phyloP scores from a whole-genome alignment of 169 alveolate genomes.

The Plasmodium vinckei region DNA sequence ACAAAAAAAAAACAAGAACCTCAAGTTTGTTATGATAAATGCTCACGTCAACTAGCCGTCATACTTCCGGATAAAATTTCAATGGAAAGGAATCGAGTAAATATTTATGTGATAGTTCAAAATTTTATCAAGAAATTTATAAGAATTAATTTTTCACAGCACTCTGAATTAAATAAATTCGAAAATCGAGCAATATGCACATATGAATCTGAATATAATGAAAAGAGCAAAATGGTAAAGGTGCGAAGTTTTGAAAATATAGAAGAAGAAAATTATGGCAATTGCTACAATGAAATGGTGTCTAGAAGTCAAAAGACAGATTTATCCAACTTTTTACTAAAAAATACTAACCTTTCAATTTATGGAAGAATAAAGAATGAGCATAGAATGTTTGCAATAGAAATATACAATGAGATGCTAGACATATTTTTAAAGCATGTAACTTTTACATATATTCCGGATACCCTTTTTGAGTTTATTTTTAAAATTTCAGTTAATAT shows the following conservation, averaged over 20 bases:
- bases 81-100: background rate
- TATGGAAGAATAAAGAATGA: constrained; percentile 49
- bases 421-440: constrained; percentile 70
- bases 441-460: constrained; percentile 44
- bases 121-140: background rate
- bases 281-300: background rate
- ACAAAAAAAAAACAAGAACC: constrained; percentile 78
- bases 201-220: background rate
- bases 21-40: constrained; percentile 76
- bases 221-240: background rate
- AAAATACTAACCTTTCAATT: constrained; percentile 12
- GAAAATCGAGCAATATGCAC: background rate
- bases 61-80: constrained; percentile 66
- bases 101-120: background rate
- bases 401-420: constrained; percentile 65
- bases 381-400: constrained; percentile 70
- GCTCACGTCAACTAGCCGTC: constrained; percentile 54
- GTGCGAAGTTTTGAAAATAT: background rate
- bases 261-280: background rate
- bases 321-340: constrained; percentile 44
- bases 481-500: constrained; percentile 73
- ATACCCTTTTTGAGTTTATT: constrained; percentile 62
- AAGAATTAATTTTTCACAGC: background rate
- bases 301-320: constrained; percentile 24
- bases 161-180: background rate